phyloP scores from a whole-genome alignment of 495 filamentous ascomycete genomes.

The Tuber borchii region DNA sequence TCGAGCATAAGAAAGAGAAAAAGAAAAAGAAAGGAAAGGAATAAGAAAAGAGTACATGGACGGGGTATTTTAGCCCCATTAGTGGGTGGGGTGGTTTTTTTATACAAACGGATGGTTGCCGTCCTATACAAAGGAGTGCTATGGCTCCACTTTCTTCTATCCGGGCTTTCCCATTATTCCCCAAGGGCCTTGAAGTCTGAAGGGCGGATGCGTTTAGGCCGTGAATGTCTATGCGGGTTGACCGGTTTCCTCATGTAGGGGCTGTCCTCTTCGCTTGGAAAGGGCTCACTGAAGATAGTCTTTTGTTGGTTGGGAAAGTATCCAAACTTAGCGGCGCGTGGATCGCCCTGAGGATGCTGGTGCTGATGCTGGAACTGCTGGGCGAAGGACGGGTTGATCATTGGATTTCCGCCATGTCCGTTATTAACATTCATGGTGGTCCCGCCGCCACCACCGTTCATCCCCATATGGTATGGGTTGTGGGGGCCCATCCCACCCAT shows the following conservation, averaged over 20 bases:
- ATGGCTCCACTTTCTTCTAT: neutral
- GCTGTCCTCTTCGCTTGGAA: slow-evolving; percentile 71
- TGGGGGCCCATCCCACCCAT: slow-evolving; percentile 39
- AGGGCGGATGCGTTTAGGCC: slow-evolving; percentile 67
- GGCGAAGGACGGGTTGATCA: slow-evolving; percentile 25
- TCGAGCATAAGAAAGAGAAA: slow-evolving; percentile 11
- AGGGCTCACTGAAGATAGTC: slow-evolving; percentile 55
- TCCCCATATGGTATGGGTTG: slow-evolving; percentile 27
- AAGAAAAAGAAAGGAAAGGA: slow-evolving; percentile 10
- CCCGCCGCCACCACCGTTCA: slow-evolving; percentile 38
- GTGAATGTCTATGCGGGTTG: slow-evolving; percentile 83
- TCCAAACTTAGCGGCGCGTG: slow-evolving; percentile 39
- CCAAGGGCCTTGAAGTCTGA: slow-evolving; percentile 59
- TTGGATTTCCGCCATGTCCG: slow-evolving; percentile 23
- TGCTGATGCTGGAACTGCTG: slow-evolving; percentile 41
- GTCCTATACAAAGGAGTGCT: slow-evolving; percentile 3
- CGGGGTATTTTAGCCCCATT: slow-evolving; percentile 3
- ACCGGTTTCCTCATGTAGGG: slow-evolving; percentile 95
- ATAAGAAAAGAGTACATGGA: slow-evolving; percentile 13
- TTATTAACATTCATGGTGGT: slow-evolving; percentile 12
- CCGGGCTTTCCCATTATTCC: slow-evolving; percentile 18
- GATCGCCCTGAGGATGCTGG: slow-evolving; percentile 33
- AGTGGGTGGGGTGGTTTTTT: neutral
- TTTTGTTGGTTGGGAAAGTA: slow-evolving; percentile 68
- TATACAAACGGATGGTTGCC: slow-evolving; percentile 2